A percentile compares a stretch with the other conserved stretches of the same genome.
Evolutionary conservation across 139 green algal genomes (phyloP).

Genomic region (Chlamydomonas applanata): DNA sequence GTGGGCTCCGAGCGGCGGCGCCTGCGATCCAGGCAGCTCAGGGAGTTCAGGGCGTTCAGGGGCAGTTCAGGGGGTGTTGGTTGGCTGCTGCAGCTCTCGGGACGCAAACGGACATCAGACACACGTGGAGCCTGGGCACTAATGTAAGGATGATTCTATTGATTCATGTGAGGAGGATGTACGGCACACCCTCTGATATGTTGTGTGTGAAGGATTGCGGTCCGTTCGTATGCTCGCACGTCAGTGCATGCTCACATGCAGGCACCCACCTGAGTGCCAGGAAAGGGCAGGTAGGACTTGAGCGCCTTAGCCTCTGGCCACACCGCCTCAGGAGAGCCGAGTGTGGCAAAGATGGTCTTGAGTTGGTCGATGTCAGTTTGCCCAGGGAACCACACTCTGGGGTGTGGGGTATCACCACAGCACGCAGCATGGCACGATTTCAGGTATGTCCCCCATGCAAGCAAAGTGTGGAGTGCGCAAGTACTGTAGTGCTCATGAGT

Average conservation of each 20-base stretch:
- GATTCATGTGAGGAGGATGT: too few species aligned
- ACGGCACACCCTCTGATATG: too few species aligned
- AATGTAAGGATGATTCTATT: too few species aligned
- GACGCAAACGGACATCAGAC: too few species aligned
- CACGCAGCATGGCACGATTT: neutral
- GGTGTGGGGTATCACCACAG: neutral
- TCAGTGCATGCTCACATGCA: neutral
- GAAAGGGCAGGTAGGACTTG: constrained; percentile 1
- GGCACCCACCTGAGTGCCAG: neutral
- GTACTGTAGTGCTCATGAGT: too few species aligned
- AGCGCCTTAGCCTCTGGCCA: neutral
- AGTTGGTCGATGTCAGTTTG: constrained; percentile 47
- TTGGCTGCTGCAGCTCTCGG: too few species aligned
- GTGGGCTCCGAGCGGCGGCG: neutral
- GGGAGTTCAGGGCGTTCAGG: too few species aligned
- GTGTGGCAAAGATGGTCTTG: constrained; percentile 34
- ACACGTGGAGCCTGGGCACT: too few species aligned
- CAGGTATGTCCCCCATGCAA: neutral
- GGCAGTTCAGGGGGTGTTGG: too few species aligned
- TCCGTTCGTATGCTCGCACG: too few species aligned
- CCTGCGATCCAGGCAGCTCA: neutral
- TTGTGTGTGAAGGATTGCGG: too few species aligned
- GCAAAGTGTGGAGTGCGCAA: too few species aligned
- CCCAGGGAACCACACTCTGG: neutral
- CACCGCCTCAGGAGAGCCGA: constrained; percentile 63